Conservation (phyloP, 441 rosid genomes). For the Brassica hybrid region DNA sequence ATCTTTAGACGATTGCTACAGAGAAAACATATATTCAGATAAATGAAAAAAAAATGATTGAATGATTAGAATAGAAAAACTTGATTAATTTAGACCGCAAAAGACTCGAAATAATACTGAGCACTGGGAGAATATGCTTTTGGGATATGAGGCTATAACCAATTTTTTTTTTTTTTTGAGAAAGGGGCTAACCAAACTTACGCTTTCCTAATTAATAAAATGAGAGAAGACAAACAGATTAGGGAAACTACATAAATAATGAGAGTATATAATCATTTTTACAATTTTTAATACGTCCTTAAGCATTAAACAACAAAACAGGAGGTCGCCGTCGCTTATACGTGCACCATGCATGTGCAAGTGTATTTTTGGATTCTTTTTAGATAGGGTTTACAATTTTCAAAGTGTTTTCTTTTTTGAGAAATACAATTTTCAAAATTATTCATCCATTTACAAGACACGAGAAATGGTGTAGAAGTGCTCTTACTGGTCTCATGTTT, state of each 20-base stretch:
- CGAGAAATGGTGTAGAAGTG: constrained; percentile 23
- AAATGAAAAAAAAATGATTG: neutral
- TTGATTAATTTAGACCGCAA: constrained; percentile 11
- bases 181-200: neutral
- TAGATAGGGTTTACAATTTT: constrained; percentile 19
- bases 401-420: neutral
- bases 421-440: neutral
- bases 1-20: neutral
- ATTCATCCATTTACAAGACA: constrained; percentile 3
- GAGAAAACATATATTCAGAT: neutral
- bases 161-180: no score
- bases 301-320: constrained; percentile 10
- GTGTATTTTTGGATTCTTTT: constrained; percentile 22
- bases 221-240: constrained; percentile 12
- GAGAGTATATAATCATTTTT: constrained; percentile 28
- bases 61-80: neutral
- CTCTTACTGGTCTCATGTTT: constrained; percentile 23
- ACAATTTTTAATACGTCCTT: constrained; percentile 9
- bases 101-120: constrained; percentile 21
- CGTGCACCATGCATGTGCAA: constrained; percentile 33
- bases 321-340: constrained; percentile 6
- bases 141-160: constrained; percentile 28
- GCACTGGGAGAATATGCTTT: constrained; percentile 36
- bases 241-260: constrained; percentile 18
- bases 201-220: neutral